Evolutionary conservation across 2,329 filamentous ascomycete species (phyloP), one percentile per base, ranked within the genome.

Genomic region (Dactylellina leptospora): DNA sequence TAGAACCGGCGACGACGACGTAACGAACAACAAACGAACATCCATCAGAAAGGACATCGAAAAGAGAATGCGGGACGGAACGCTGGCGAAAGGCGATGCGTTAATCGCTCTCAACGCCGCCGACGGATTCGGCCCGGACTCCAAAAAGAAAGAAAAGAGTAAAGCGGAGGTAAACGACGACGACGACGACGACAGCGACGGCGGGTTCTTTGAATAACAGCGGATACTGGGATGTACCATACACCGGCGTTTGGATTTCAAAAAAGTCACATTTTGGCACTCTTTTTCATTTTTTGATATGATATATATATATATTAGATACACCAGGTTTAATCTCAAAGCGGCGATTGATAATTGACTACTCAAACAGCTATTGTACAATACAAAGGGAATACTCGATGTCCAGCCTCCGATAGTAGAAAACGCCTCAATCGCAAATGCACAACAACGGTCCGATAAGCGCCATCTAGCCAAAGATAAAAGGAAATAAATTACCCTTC

Each of bases 21-120:
- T 76, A 36, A 79, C 78, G 74, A 77, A 72, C 58, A 74, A 74
- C 53, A 76, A 76, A 27, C 77, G 78, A 23, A 69, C 75, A 13
- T 25, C 27, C 27, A 74, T 76, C 27, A 73, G 59, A 44, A 61
- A 42, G 30, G 68, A 74, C 48, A 72, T 77, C 28, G 72, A 74
- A 53, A 48, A 48, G 40, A 53, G 68, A 23, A 76, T 77, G 74
- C 27, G 33, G 23, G 63, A 51, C 3, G 75, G 74, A 13, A 77
- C 45, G 61, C 73, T 74, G 48, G 77, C 76, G 33, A 63, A 51
- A 16, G 73, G 53, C 0, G 74, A 74, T 20, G 53, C 50, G 0
- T 27, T 60, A 25, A 45, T 30, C 2, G 64, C 50, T 16, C 55
- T 45, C 9, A 60, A 60, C 48, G 69, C 33, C 22, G 71, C 64